Percentiles rank a stretch among this genome's conserved stretches.
These are phyloP conservation scores for Mycosphaerelloides madeirae DNA, from an alignment of 2,329 filamentous ascomycete species.

Conservation along the genomic window DNA sequence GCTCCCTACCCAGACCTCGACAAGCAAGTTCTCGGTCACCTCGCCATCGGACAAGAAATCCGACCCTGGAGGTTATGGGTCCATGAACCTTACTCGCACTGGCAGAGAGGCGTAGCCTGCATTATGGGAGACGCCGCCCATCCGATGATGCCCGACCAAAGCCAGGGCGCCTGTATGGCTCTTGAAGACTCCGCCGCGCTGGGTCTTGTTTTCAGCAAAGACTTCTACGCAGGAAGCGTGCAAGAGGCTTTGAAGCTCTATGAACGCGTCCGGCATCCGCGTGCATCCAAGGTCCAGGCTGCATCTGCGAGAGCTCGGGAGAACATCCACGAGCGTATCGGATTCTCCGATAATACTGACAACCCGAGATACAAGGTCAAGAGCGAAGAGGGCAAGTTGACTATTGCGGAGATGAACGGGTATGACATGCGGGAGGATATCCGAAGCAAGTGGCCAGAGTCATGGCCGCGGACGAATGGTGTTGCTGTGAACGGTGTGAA, in stretches of 20 bases:
- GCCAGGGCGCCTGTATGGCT: constrained; percentile 64
- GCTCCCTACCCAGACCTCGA: constrained; percentile 59
- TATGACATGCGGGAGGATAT: constrained; percentile 36
- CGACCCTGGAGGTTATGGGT: constrained; percentile 63
- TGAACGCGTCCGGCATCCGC: constrained; percentile 33
- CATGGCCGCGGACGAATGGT: constrained; percentile 10
- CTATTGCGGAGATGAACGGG: constrained; percentile 66
- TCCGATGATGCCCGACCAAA: constrained; percentile 62
- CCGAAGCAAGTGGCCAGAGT: constrained; percentile 18
- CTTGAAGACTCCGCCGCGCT: constrained; percentile 62
- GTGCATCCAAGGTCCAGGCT: constrained; percentile 37
- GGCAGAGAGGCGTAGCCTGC: constrained; percentile 49
- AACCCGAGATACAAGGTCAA: constrained; percentile 57
- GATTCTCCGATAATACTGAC: constrained; percentile 59
- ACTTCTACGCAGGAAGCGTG: constrained; percentile 39
- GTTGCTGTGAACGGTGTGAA: constrained; percentile 5
- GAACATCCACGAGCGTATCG: constrained; percentile 40
- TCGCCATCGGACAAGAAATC: constrained; percentile 58
- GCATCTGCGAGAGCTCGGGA: constrained; percentile 32
- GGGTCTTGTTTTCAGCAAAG: constrained; percentile 55
- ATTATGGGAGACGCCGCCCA: constrained; percentile 64
- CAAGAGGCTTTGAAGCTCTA: constrained; percentile 33
- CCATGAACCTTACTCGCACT: constrained; percentile 58
- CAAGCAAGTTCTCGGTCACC: constrained; percentile 51
- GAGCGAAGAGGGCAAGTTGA: constrained; percentile 57